Base-by-base conservation (phyloP, 2,329 filamentous ascomycete genomes). In the Moelleriella libera region DNA sequence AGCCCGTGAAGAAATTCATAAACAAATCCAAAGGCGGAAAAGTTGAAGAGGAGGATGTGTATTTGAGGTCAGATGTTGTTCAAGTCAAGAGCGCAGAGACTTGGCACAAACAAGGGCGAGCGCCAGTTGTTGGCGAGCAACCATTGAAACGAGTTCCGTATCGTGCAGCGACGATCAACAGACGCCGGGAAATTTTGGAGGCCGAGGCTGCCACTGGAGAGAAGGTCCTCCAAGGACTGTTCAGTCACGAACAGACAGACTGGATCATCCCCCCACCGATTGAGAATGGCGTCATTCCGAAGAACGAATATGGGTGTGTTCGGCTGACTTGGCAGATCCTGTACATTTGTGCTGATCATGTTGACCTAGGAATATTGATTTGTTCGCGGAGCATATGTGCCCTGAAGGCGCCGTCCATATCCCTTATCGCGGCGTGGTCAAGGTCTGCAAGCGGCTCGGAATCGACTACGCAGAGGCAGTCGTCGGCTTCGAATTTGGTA, bases 31-130 rank as follows among this genome's bases (percentile, higher is more conserved):
- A 90, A 63, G 84, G 82, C 11, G 78, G 80, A 43, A 83, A 82
- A 44, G 67, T 75, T 3, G 83, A 83, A 43, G 78, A 85, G 49
- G 88, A 95, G 60, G 81, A 86, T 1, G 88, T 97, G 0, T 97
- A 80, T 59, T 74, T 74, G 1, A 81, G 90, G 34, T 75, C 77
- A 47, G 89, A 97, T 54, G 80, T 97, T 0, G 79, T 89, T 2
- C 73, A 76, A 40, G 94, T 94, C 61, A 89, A 95, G 63, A 94
- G 87, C 30, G 84, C 85, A 1, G 92, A 98, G 61, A 95, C 87
- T 1, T 98, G 92, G 92, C 92, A 97, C 61, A 96, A 96, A 61
- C 90, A 96, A 69, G 92, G 92, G 0, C 78, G 90, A 9, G 83
- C 81, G 30, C 80, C 92, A 3, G 74, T 77, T 30, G 59, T 71